Conservation (phyloP, 2,329 filamentous ascomycete species). For the Talaromyces pinophilus region DNA sequence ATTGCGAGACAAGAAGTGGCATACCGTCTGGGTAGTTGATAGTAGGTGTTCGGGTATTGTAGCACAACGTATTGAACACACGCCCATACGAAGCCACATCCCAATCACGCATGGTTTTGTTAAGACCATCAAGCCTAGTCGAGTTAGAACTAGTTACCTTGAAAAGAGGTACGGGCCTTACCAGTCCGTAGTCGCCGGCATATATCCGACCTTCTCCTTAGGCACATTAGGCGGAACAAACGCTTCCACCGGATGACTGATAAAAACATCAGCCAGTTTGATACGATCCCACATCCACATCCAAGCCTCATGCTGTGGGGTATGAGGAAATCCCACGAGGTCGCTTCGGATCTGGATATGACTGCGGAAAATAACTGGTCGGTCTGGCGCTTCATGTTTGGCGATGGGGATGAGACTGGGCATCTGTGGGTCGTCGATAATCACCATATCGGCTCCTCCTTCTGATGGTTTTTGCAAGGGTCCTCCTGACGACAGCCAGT, state of each 20-base stretch:
- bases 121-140: slow-evolving; percentile 39
- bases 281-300: slow-evolving; percentile 72
- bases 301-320: slow-evolving; percentile 74
- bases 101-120: slow-evolving; percentile 32
- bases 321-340: slow-evolving; percentile 62
- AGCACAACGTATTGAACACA: slow-evolving; percentile 67
- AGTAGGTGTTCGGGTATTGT: slow-evolving; percentile 59
- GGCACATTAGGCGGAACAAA: slow-evolving; percentile 74
- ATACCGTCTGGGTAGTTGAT: slow-evolving; percentile 47
- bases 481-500: slow-evolving; percentile 70
- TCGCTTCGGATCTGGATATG: slow-evolving; percentile 83
- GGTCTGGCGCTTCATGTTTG: slow-evolving; percentile 68
- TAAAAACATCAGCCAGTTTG: slow-evolving; percentile 71
- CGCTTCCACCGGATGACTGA: slow-evolving; percentile 74
- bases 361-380: slow-evolving; percentile 76
- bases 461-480: slow-evolving; percentile 65
- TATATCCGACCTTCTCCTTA: slow-evolving; percentile 66
- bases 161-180: slow-evolving; percentile 63
- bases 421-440: slow-evolving; percentile 86
- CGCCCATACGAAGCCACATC: slow-evolving; percentile 73
- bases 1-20: slow-evolving; percentile 29
- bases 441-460: slow-evolving; percentile 73
- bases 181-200: slow-evolving; percentile 82
- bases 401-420: slow-evolving; percentile 73
- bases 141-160: slow-evolving; percentile 56